These are phyloP conservation scores for Plenodomus biglobosus DNA, from an alignment of 2,329 filamentous ascomycete species.

Conservation along the genomic window DNA sequence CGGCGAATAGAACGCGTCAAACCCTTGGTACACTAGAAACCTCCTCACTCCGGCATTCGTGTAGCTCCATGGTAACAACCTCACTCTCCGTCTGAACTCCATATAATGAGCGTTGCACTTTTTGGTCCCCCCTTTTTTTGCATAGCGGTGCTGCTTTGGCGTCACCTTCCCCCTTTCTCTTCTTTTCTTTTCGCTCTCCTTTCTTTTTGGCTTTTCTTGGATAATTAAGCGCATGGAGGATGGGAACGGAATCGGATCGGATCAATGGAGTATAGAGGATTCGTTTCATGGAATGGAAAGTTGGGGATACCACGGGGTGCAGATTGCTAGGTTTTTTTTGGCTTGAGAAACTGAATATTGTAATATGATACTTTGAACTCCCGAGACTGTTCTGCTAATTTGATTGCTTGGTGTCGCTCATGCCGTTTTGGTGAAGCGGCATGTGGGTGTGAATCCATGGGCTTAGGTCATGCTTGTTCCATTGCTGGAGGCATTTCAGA, in stretches of 20 bases:
- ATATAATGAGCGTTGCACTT: neutral
- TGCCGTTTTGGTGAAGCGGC: no score
- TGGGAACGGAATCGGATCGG: neutral
- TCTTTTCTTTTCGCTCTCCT: neutral
- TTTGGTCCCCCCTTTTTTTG: neutral
- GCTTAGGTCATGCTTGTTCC: no score
- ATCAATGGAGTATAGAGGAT: neutral
- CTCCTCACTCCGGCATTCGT: slow-evolving; percentile 22
- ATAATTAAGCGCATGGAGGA: neutral
- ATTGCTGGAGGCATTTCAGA: no score
- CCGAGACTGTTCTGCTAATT: no score
- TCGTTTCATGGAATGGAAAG: neutral
- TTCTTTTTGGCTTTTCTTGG: neutral
- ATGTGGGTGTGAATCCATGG: no score
- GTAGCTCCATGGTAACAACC: slow-evolving; percentile 1
- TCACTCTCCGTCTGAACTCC: neutral
- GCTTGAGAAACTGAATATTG: neutral
- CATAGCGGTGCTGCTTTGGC: neutral
- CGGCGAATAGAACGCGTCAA: slow-evolving; percentile 21
- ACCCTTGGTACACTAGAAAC: slow-evolving; percentile 9
- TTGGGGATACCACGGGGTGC: neutral
- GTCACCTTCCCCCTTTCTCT: neutral
- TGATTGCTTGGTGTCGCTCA: no score
- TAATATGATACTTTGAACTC: neutral
- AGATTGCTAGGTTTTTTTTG: neutral